These are phyloP conservation scores for Russula sp. DNA, from an alignment of 768 basidiomycete genomes.

Conservation along the genomic window DNA sequence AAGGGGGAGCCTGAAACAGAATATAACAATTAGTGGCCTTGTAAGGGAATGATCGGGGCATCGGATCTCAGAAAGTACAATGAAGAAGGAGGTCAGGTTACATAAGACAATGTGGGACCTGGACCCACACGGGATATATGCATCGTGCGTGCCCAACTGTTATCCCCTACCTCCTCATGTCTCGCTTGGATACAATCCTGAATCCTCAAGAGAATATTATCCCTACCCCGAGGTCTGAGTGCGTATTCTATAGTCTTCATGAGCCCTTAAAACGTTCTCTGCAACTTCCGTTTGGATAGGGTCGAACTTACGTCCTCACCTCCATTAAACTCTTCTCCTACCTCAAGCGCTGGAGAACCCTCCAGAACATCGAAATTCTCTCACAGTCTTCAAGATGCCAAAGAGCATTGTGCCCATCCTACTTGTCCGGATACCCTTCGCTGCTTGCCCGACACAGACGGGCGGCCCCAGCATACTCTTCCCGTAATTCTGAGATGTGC, in stretches of 20 bases:
- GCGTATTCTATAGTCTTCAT: not conserved
- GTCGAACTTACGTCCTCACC: conserved; percentile 21
- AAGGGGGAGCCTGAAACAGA: not conserved
- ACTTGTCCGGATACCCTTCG: conserved; percentile 75
- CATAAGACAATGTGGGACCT: not conserved
- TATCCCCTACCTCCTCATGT: conserved; percentile 20
- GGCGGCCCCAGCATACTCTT: conserved; percentile 77
- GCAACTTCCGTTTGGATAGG: conserved; percentile 11
- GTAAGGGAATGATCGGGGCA: conserved; percentile 20
- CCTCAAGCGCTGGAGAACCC: conserved; percentile 22
- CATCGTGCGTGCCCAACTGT: not conserved
- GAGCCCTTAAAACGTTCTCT: not conserved
- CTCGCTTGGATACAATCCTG: conserved; percentile 29
- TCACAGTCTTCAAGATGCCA: conserved; percentile 15
- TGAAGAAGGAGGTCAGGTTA: conserved; percentile 3
- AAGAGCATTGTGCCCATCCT: conserved; percentile 61
- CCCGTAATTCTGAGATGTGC: conserved; percentile 83
- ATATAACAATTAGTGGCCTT: not conserved
- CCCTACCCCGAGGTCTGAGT: conserved; percentile 16
- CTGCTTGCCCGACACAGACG: conserved; percentile 76
- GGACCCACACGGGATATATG: conserved; percentile 20
- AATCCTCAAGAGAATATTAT: conserved; percentile 24
- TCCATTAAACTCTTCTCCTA: conserved; percentile 17
- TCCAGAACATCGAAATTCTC: conserved; percentile 2
- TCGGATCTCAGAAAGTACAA: conserved; percentile 31